phyloP scores from a whole-genome alignment of 192 early-diverging fungal genomes.

The Linnemannia elongata region DNA sequence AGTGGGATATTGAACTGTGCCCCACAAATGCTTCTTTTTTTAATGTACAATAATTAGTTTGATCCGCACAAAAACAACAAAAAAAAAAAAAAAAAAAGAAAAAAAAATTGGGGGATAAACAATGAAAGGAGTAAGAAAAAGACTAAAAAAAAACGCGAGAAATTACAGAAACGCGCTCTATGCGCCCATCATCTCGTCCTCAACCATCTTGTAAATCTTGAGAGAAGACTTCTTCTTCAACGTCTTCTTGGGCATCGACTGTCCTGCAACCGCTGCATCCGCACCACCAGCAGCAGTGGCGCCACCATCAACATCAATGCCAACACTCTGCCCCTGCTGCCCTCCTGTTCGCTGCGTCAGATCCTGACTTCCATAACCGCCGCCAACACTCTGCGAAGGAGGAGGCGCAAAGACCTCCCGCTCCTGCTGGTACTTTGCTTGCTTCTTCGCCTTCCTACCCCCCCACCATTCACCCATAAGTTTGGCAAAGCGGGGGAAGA shows the following conservation, averaged over 20 bases:
- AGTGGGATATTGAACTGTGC: neutral
- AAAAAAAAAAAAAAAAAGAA: neutral
- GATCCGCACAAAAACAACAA: neutral
- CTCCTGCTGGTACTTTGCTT: neutral
- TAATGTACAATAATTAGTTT: neutral
- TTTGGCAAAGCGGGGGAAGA: slow-evolving; percentile 55
- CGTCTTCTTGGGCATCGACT: neutral
- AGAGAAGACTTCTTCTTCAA: slow-evolving; percentile 26
- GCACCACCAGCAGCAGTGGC: neutral
- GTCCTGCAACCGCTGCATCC: neutral
- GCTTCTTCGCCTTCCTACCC: neutral
- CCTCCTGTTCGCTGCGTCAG: neutral
- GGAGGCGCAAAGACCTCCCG: slow-evolving; percentile 21
- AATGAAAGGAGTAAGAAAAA: too few species aligned
- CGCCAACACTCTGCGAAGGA: neutral
- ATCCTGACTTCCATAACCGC: slow-evolving; percentile 35
- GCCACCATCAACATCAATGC: neutral
- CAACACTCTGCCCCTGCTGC: neutral
- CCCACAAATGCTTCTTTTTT: neutral
- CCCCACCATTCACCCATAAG: slow-evolving; percentile 50
- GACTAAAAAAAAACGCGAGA: neutral
- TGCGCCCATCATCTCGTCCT: slow-evolving; percentile 53
- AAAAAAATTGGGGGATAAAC: too few species aligned
- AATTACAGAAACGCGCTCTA: neutral
- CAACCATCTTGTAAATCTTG: slow-evolving; percentile 60